These are phyloP conservation scores for Cutaneotrichosporon spelunceum DNA, from an alignment of 1,284 basidiomycete genomes.

Conservation along the genomic window DNA sequence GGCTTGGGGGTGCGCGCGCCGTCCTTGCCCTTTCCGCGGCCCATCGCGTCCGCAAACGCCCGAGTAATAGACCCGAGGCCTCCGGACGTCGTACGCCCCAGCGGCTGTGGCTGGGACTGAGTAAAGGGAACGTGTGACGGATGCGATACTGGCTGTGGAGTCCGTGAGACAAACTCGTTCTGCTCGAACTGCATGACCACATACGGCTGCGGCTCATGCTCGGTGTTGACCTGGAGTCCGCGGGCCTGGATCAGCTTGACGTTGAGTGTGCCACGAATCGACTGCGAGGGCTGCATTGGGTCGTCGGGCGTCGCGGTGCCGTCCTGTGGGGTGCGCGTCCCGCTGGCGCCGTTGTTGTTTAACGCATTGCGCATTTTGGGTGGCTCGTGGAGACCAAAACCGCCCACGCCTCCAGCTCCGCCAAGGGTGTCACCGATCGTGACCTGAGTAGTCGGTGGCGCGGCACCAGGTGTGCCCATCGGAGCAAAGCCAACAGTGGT, in stretches of 20 bases:
- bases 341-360: conserved; percentile 24
- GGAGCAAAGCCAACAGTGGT: conserved; percentile 46
- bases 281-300: conserved; percentile 11
- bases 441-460: conserved; percentile 47
- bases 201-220: conserved; percentile 71
- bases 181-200: conserved; percentile 98
- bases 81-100: conserved; percentile 34
- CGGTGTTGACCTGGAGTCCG: conserved; percentile 65
- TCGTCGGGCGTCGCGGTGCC: conserved; percentile 17
- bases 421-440: conserved; percentile 47
- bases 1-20: conserved; percentile 48
- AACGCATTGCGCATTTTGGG: conserved; percentile 51
- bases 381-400: conserved; percentile 51
- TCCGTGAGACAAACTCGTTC: conserved; percentile 94
- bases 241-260: conserved; percentile 93
- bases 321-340: conserved; percentile 34
- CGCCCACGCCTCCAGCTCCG: conserved; percentile 34
- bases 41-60: conserved; percentile 56
- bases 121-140: conserved; percentile 45
- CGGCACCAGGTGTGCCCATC: conserved; percentile 47
- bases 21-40: conserved; percentile 49
- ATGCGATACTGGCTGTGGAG: conserved; percentile 58
- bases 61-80: conserved; percentile 62
- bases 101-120: conserved; percentile 38
- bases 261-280: conserved; percentile 68